Evolutionary conservation across 108 stramenopile species (phyloP), one percentile per base, ranked within the genome.

Genomic region (Cylindrotheca closterium): DNA sequence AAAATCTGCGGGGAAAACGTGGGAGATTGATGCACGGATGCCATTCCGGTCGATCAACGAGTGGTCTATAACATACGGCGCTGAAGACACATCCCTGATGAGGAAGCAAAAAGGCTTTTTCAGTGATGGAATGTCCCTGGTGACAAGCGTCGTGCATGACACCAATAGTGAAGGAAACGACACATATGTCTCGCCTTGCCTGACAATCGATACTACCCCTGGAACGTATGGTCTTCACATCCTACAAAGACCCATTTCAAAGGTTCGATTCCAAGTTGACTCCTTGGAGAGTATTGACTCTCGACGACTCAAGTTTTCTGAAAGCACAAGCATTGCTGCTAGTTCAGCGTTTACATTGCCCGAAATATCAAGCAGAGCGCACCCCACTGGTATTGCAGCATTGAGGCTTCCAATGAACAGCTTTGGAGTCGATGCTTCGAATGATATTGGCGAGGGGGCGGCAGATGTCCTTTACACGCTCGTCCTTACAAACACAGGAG

Each of bases 1-100:
- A 17, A 66, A 70, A 27, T 87, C 88, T 1, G 84, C 86, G 25
- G 78, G 84, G 25, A 88, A 85, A 53, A 70, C 73, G 2, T 93
- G 83, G 82, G 86, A 86, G 65, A 71, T 93, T 47, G 91, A 93
- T 76, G 68, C 50, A 10, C 32, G 85, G 22, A 82, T 89, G 77
- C 84, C 84, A 5, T 81, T 68, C 32, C 59, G 59, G 26, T 30
- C 77, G 32, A 73, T 87, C 23, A 79, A 64, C 33, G 56, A 75
- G 19, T 93, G 88, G 88, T 81, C 83, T n/a, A 30, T 73, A 18
- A 49, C 71, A 2, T 51, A 28, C 3, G 51, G 31, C 27, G 60
- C 67, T 28, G 67, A 68, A 31, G 62, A 51, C 61, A 69, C 54
- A 10, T 54, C 57, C 34, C 46, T 63, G 23, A 52, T 63, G 22